Evolutionary conservation across 768 basidiomycete genomes (phyloP), one percentile per base, ranked within the genome.

Genomic region (Ramaria rubella): DNA sequence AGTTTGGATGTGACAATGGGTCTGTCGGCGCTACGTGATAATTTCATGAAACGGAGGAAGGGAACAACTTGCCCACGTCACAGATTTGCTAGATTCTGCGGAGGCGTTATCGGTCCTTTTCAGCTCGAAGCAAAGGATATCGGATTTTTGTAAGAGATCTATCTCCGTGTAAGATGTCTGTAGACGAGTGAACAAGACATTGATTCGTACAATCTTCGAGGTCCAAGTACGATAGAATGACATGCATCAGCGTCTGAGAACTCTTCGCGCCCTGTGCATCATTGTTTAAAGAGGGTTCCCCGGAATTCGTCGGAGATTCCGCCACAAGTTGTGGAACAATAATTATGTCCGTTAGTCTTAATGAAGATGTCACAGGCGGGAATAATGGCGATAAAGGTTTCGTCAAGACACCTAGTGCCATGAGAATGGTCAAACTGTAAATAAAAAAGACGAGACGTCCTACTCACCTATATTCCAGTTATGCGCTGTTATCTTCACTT

Each of bases 181-280:
- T 17, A 26, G 8, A 42, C n/a, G 27, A 48, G 11, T 29, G 8
- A 4, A 29, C 5, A 5, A 27, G 1, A 46, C 3, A 11, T 33
- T 15, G 23, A 19, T 56, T 46, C 80, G 60, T 67, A 87, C 86
- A 84, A 58, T 83, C 77, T 46, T 75, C 77, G 48, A 83, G 81
- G 57, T 87, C 77, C n/a, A 85, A 67, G 58, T 75, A 81, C 49
- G 73, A 77, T 21, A 76, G 73, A 9, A 77, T 73, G 5, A 89
- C 66, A 61, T 78, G 80, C 9, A 81, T 67, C 66, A 73, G 70
- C 1, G 58, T 54, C 56, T 60, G 67, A 55, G 55, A 31, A 43
- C 58, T 55, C 30, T 66, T 62, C 40, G 62, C 63, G 55, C 65
- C 62, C 58, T 56, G 63, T 21, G 69, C 59, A 40, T 61, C 50